Evolutionary conservation across 108 stramenopile genomes (phyloP).

Genomic region (Cylindrotheca closterium): DNA sequence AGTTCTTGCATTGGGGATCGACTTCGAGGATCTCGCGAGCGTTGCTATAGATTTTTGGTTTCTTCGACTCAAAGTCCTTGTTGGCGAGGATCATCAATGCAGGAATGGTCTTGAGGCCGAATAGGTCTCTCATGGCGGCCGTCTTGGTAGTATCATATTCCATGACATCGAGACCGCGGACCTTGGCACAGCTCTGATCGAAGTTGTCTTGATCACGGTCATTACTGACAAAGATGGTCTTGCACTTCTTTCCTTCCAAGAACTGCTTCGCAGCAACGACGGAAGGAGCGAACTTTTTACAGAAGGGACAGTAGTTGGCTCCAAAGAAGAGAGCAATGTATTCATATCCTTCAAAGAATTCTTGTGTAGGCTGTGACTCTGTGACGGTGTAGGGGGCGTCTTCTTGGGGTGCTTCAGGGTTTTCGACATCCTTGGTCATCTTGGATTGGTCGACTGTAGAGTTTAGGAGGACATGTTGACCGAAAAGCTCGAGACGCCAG

Average conservation of each 20-base stretch:
- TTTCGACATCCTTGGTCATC: too few relatives aligned
- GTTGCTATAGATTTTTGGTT: constrained; percentile 24
- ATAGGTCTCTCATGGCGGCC: constrained; percentile 40
- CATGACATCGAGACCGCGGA: constrained; percentile 49
- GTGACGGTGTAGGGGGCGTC: background rate
- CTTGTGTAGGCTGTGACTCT: background rate
- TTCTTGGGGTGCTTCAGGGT: background rate
- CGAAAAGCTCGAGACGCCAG: constrained; percentile 34
- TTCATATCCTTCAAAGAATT: constrained; percentile 14
- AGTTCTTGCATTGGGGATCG: constrained; percentile 34
- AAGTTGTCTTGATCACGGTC: constrained; percentile 42
- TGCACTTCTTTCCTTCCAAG: constrained; percentile 23
- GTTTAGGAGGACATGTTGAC: constrained; percentile 23
- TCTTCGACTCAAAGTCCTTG: constrained; percentile 17
- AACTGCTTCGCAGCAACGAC: constrained; percentile 17
- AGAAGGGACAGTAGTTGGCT: constrained; percentile 51
- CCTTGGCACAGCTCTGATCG: constrained; percentile 22
- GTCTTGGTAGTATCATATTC: constrained; percentile 36
- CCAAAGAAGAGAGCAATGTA: too few relatives aligned
- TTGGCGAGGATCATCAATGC: constrained; percentile 44
- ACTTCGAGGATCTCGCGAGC: constrained; percentile 31
- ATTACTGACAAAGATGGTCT: constrained; percentile 49
- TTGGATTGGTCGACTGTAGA: constrained; percentile 1
- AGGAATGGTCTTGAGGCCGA: constrained; percentile 44
- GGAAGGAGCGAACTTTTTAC: constrained; percentile 39